Percentiles rank a stretch among this genome's conserved stretches.
Evolutionary conservation across 768 basidiomycete genomes (phyloP).

Genomic region (Agaricus subrufescens): DNA sequence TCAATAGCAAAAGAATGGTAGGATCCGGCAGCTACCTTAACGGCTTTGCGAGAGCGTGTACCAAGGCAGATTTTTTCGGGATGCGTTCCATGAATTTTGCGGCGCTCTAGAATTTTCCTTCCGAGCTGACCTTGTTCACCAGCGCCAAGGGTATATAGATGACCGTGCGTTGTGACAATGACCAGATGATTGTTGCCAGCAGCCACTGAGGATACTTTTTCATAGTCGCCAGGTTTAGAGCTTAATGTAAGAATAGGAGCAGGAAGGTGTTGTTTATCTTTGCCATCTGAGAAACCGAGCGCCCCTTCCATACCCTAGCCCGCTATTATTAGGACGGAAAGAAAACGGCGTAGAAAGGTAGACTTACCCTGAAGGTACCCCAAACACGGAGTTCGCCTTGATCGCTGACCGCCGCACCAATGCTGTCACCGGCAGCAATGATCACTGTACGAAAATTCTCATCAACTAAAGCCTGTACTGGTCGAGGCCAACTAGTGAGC

Average conservation of each 20-base stretch:
- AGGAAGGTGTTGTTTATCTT: conserved; percentile 65
- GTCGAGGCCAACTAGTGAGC: conserved; percentile 56
- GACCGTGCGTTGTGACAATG: conserved; percentile 83
- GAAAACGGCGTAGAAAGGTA: not conserved
- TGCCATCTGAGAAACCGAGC: conserved; percentile 74
- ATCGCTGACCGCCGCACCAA: conserved; percentile 78
- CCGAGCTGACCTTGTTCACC: conserved; percentile 91
- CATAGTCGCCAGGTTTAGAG: conserved; percentile 58
- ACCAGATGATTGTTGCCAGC: conserved; percentile 88
- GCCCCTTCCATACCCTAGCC: conserved; percentile 69
- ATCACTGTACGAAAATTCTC: conserved; percentile 82
- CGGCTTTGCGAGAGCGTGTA: conserved; percentile 49
- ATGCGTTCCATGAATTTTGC: conserved; percentile 83
- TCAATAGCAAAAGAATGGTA: conserved; percentile 92
- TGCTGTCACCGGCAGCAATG: conserved; percentile 82
- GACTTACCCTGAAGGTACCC: conserved; percentile 82
- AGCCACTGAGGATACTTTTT: conserved; percentile 71
- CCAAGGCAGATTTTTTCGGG: conserved; percentile 86
- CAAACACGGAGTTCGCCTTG: conserved; percentile 83
- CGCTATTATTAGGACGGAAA: not conserved
- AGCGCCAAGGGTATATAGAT: conserved; percentile 86
- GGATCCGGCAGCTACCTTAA: conserved; percentile 72
- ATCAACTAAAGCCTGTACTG: conserved; percentile 63
- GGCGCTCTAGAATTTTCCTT: conserved; percentile 82
- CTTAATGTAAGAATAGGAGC: conserved; percentile 53